Base-by-base conservation (phyloP, 1,284 basidiomycete species). In the Sanguinoderma infundibulare region DNA sequence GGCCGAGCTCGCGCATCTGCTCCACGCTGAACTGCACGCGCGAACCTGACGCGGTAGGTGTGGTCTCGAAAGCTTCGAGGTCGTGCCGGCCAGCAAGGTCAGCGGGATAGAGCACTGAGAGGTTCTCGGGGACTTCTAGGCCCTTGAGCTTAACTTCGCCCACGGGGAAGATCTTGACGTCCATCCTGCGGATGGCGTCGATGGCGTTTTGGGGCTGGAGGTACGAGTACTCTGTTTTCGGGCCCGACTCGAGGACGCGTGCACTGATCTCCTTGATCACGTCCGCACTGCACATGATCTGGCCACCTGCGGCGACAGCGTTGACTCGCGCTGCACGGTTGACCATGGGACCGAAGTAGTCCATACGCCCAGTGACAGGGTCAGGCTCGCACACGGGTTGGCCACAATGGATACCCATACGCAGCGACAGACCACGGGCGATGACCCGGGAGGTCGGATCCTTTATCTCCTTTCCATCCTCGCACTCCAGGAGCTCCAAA, bases 381-480 rank as follows among this genome's bases (percentile, higher is more conserved):
- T 99, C 98, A 10, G 87, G 86, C 73, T 98, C 96, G 74, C 96
- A 98, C 47, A 95, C 86, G 0, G 98, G 98, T 28, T 78, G 77
- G 35, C 98, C 98, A 75, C 92, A 96, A 75, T 99, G 98, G 51
- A 99, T 91, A 49, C 98, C 97, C 97, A 99, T 99, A 44, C 98
- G 89, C 3, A 99, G 94, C 20, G 95, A 95, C 17, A 99, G 79
- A 9, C 97, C 98, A 7, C 96, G 87, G 54, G 94, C 90, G 63
- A 98, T 85, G 53, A 96, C 73, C 60, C 82, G 85, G 7, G 90
- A 91, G 17, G 87, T 72, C 0, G 82, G 73, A 71, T 96, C 95
- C 71, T 81, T 81, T 10, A 95, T 84, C 67, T 92, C 88, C 70
- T 92, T 91, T 12, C 97, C 96, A 71, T 98, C 97, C 61, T 95